Percentiles rank a stretch among this genome's conserved stretches.
These are phyloP conservation scores for Arthrobotrys sphaeroides DNA, from an alignment of 2,329 filamentous ascomycete genomes.

Conservation along the genomic window DNA sequence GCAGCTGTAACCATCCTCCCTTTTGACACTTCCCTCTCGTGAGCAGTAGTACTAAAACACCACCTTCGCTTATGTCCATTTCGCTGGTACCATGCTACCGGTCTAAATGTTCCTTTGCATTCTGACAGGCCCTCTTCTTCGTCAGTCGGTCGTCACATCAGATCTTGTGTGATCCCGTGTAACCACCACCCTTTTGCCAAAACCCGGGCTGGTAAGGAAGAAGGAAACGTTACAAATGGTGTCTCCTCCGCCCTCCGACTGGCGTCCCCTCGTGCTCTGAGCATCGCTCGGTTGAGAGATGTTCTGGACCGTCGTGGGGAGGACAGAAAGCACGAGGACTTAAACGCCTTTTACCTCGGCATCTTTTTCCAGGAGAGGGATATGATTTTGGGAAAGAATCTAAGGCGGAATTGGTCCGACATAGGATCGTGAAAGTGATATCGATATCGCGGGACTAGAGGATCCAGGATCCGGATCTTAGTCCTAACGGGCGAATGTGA, in stretches of 20 bases:
- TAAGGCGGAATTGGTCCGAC: too few relatives aligned
- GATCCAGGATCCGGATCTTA: too few relatives aligned
- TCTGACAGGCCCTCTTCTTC: not conserved
- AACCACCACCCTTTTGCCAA: not conserved
- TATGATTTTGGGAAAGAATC: not conserved
- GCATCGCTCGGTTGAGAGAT: not conserved
- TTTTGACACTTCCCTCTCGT: not conserved
- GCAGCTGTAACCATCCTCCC: slow-evolving; percentile 30
- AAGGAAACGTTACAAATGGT: not conserved
- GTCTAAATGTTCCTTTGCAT: slow-evolving; percentile 1
- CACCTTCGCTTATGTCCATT: slow-evolving; percentile 15
- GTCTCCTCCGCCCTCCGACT: slow-evolving; percentile 3
- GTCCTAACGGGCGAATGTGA: too few relatives aligned
- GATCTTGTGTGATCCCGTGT: slow-evolving; percentile 39
- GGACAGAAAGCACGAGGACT: slow-evolving; percentile 9
- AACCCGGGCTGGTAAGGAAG: not conserved
- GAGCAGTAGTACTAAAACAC: slow-evolving; percentile 7
- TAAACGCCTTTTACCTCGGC: not conserved
- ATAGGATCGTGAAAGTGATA: too few relatives aligned
- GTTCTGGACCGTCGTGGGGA: slow-evolving; percentile 7
- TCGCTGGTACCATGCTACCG: slow-evolving; percentile 36
- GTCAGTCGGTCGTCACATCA: slow-evolving; percentile 44
- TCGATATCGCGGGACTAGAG: too few relatives aligned
- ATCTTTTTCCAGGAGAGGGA: not conserved
- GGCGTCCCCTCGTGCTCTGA: slow-evolving; percentile 6